A percentile compares a stretch with the other conserved stretches of the same genome.
These are phyloP conservation scores for Schoenoplectus triqueter DNA, from an alignment of 202 grass and related monocot species.

Conservation along the genomic window DNA sequence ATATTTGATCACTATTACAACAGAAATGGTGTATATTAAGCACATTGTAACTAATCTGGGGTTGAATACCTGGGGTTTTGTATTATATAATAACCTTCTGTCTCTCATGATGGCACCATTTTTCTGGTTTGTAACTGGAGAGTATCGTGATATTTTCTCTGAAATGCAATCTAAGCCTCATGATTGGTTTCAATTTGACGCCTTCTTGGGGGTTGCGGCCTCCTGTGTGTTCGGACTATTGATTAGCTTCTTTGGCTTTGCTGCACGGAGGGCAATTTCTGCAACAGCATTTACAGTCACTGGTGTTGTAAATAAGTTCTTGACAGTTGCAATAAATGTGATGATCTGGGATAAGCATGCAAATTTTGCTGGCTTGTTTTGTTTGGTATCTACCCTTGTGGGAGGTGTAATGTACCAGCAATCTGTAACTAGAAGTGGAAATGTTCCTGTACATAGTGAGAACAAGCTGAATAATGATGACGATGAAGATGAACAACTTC, in stretches of 20 bases:
- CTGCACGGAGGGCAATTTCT: conserved; percentile 63
- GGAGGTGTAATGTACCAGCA: conserved; percentile 82
- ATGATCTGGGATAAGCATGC: conserved; percentile 94
- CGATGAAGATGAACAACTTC: neutral
- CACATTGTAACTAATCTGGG: conserved; percentile 78
- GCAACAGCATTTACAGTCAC: conserved; percentile 94
- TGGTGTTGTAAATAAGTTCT: conserved; percentile 82
- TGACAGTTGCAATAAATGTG: conserved; percentile 83
- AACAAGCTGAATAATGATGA: conserved; percentile 16
- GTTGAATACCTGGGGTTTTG: conserved; percentile 72
- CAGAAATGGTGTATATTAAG: conserved; percentile 88
- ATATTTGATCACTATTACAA: conserved; percentile 68
- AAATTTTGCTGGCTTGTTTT: conserved; percentile 49
- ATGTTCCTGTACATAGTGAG: conserved; percentile 28
- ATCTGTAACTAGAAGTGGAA: conserved; percentile 50
- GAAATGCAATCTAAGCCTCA: conserved; percentile 45
- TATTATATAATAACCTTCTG: conserved; percentile 76
- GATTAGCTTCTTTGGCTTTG: conserved; percentile 88
- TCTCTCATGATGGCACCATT: conserved; percentile 61
- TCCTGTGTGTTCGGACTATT: conserved; percentile 65
- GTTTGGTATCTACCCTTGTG: conserved; percentile 65
- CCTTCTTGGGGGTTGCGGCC: conserved; percentile 55
- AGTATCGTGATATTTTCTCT: conserved; percentile 52
- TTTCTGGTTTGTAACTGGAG: conserved; percentile 62
- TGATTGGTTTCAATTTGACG: conserved; percentile 54